phyloP scores from a whole-genome alignment of 2,329 filamentous ascomycete species.

The Sporothrix pseudoabietina region DNA sequence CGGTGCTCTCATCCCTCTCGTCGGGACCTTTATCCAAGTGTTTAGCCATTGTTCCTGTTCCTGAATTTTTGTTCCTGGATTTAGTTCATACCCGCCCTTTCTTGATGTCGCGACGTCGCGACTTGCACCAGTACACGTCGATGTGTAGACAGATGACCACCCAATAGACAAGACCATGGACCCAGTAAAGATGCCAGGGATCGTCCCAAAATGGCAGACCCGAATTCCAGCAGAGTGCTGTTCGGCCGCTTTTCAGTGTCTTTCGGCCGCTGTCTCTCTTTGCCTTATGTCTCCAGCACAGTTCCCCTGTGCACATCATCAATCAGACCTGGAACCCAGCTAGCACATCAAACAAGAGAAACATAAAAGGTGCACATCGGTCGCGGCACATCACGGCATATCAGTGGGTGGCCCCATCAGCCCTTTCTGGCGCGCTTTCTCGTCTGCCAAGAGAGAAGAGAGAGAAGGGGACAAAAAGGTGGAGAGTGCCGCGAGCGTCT shows the following conservation, averaged over 20 bases:
- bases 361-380: not conserved
- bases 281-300: not conserved
- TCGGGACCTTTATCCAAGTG: not conserved
- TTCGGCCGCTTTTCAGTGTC: not conserved
- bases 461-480: not conserved
- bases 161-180: not conserved
- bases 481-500: not conserved
- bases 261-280: not conserved
- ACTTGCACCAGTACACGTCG: conserved; percentile 3
- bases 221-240: conserved; percentile 16
- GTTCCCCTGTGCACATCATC: not conserved
- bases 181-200: not conserved
- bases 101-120: conserved; percentile 14
- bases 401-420: not conserved
- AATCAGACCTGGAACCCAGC: not conserved
- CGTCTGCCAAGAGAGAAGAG: no score
- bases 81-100: conserved; percentile 1
- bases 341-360: conserved; percentile 3
- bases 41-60: not conserved
- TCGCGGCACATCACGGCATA: conserved; percentile 8
- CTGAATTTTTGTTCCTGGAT: not conserved
- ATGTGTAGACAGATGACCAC: not conserved
- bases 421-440: not conserved
- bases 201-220: not conserved
- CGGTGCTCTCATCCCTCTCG: conserved; percentile 15